Evolutionary conservation across 345 rosid genomes (phyloP).

Genomic region (Eucalyptus curtisii): DNA sequence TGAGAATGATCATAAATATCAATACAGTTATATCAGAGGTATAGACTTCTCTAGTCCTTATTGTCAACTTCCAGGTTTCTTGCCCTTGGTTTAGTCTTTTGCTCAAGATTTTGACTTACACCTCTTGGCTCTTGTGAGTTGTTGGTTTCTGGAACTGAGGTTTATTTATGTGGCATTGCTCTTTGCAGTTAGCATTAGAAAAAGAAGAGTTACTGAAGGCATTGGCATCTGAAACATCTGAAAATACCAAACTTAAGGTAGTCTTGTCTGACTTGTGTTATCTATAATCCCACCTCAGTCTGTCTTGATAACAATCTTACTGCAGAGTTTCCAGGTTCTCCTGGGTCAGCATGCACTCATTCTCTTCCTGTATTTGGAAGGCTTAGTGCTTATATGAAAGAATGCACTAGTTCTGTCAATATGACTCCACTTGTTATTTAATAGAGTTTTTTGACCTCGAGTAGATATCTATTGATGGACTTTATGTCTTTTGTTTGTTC

Average conservation of each 20-base stretch:
- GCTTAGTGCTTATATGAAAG: background rate
- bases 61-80: background rate
- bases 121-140: background rate
- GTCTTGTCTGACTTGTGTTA: background rate
- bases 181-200: conserved; percentile 69
- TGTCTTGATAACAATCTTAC: background rate
- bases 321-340: background rate
- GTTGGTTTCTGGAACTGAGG: background rate
- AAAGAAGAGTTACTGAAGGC: conserved; percentile 79
- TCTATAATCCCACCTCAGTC: background rate
- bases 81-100: background rate
- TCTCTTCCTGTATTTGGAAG: background rate
- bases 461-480: background rate
- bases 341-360: background rate
- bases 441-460: background rate
- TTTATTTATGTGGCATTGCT: background rate
- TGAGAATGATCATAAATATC: conserved; percentile 65
- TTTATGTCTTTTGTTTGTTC: background rate
- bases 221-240: conserved; percentile 60
- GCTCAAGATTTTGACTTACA: background rate
- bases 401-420: background rate
- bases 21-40: conserved; percentile 72
- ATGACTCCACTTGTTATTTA: background rate
- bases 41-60: background rate
- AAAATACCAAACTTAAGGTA: conserved; percentile 74